These are phyloP conservation scores for Metarhizium brunneum DNA, from an alignment of 2,329 filamentous ascomycete genomes.

Conservation along the genomic window DNA sequence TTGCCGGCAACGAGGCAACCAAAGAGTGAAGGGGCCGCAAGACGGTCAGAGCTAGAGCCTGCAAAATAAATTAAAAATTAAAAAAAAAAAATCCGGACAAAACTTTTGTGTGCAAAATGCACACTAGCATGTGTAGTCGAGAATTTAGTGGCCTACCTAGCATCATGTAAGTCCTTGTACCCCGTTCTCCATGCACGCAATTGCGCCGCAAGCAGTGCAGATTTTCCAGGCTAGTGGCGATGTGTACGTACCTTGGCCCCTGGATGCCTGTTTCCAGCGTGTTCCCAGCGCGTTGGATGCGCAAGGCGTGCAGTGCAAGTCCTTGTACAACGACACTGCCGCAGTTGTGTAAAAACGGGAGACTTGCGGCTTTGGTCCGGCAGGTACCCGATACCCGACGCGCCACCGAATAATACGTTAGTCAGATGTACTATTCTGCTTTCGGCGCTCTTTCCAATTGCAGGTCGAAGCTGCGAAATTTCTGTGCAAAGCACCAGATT, in stretches of 20 bases:
- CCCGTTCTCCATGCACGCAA: background rate
- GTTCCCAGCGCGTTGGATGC: background rate
- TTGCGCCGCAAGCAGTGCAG: background rate
- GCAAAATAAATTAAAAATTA: background rate
- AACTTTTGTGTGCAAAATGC: background rate
- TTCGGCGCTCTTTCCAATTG: background rate
- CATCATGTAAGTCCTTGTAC: background rate
- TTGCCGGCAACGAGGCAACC: background rate
- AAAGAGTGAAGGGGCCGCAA: background rate
- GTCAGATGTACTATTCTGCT: background rate
- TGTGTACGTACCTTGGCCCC: background rate
- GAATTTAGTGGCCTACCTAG: background rate
- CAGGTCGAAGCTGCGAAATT: background rate
- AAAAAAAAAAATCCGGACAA: background rate
- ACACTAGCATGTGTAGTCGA: background rate
- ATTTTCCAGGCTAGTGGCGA: background rate
- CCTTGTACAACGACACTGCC: background rate
- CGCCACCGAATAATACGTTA: background rate
- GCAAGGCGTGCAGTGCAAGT: background rate
- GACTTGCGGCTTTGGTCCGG: background rate
- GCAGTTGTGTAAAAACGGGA: background rate
- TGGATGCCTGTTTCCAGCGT: background rate
- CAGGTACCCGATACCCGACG: conserved; percentile 3
- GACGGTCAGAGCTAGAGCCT: background rate
- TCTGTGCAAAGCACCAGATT: background rate